Conservation (phyloP, 176 grass and related monocot species). For the Aegilops longissima region DNA sequence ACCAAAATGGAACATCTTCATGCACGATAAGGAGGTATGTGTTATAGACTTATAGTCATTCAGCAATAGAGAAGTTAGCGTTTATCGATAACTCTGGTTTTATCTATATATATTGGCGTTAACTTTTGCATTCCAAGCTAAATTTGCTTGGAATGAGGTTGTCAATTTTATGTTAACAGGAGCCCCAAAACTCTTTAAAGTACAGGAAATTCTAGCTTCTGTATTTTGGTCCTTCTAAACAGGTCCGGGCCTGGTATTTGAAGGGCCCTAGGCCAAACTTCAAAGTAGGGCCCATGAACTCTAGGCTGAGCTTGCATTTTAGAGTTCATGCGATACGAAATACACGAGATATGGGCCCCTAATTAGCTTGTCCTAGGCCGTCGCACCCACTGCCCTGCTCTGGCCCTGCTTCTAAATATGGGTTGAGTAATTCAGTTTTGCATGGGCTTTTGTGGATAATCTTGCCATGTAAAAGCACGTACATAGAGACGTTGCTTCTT, state of each 20-base stretch:
- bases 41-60: not conserved
- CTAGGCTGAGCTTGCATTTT: no score
- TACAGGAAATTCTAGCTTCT: not conserved
- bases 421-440: not conserved
- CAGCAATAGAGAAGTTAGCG: not conserved
- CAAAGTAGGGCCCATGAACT: no score
- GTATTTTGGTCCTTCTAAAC: not conserved
- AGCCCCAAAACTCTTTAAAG: not conserved
- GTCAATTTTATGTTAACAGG: not conserved
- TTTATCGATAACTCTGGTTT: not conserved
- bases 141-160: not conserved
- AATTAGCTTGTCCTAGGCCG: no score
- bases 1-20: not conserved
- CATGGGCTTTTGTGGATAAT: not conserved
- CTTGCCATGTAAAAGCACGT: not conserved
- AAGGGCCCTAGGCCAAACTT: no score
- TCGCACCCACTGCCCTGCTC: no score
- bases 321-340: no score
- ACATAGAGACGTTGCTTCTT: not conserved
- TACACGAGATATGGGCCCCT: no score
- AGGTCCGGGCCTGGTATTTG: no score
- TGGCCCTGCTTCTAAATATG: not conserved
- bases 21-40: not conserved
- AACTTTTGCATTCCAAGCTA: not conserved
- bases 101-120: not conserved